A percentile compares a stretch with the other conserved stretches of the same genome.
Evolutionary conservation across 2,329 filamentous ascomycete species (phyloP).

Genomic region (Bipolaris victoriae): DNA sequence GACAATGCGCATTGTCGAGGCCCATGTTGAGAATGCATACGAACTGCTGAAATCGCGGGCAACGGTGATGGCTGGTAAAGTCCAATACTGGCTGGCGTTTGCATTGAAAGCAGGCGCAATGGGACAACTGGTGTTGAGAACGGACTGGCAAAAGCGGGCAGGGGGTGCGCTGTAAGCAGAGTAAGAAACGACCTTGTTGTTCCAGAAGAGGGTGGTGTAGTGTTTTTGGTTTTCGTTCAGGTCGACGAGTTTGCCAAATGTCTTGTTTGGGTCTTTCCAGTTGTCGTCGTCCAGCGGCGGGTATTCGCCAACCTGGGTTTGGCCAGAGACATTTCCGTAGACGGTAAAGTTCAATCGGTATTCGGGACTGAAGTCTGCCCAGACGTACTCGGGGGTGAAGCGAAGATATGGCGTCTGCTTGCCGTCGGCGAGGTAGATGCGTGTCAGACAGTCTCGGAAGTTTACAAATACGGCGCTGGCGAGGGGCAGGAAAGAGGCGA

Average conservation of each 20-base stretch:
- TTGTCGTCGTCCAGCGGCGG: constrained; percentile 64
- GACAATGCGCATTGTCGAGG: constrained; percentile 73
- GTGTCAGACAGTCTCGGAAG: constrained; percentile 82
- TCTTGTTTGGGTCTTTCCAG: constrained; percentile 66
- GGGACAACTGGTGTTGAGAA: constrained; percentile 67
- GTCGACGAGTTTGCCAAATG: constrained; percentile 78
- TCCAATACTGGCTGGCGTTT: constrained; percentile 59
- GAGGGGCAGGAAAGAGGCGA: constrained; percentile 33
- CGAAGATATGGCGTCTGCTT: constrained; percentile 69
- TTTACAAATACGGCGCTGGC: constrained; percentile 65
- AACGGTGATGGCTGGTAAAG: constrained; percentile 75
- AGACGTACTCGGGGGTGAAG: constrained; percentile 76
- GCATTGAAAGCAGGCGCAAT: constrained; percentile 73
- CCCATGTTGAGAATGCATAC: constrained; percentile 85
- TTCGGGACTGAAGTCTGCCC: constrained; percentile 70
- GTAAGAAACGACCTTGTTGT: constrained; percentile 78
- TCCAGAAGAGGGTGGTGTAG: constrained; percentile 74
- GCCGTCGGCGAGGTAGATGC: constrained; percentile 62
- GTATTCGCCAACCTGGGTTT: constrained; percentile 62
- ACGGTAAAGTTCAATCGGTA: constrained; percentile 78
- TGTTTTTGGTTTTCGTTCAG: constrained; percentile 64
- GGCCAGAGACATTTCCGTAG: constrained; percentile 90
- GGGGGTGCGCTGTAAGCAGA: constrained; percentile 64
- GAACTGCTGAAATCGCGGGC: constrained; percentile 77
- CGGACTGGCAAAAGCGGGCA: constrained; percentile 68